A percentile compares a stretch with the other conserved stretches of the same genome.
These are phyloP conservation scores for Berkeleyomyces rouxiae DNA, from an alignment of 2,329 filamentous ascomycete genomes.

Conservation along the genomic window DNA sequence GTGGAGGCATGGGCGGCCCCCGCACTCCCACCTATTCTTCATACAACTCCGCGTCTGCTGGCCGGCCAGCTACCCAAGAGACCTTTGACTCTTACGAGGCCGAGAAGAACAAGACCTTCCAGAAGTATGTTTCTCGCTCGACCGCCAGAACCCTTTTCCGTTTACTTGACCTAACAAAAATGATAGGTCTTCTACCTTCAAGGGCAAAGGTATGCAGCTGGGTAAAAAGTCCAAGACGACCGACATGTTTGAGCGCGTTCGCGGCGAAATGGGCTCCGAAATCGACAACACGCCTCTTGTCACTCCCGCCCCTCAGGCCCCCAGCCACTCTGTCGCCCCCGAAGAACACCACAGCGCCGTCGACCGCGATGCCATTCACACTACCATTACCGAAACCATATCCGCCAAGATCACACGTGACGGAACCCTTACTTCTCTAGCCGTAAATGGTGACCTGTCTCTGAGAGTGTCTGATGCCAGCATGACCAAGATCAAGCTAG, in stretches of 20 bases:
- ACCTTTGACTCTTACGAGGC: constrained; percentile 91
- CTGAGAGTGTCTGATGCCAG: constrained; percentile 77
- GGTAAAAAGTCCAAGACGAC: constrained; percentile 98
- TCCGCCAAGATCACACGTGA: constrained; percentile 78
- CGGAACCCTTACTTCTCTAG: constrained; percentile 68
- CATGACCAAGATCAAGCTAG: constrained; percentile 82
- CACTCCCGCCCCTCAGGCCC: constrained; percentile 32
- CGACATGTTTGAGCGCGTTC: constrained; percentile 92
- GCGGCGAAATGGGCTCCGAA: constrained; percentile 77
- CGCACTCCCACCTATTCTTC: constrained; percentile 73
- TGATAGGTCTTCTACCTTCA: constrained; percentile 43
- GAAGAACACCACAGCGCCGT: constrained; percentile 45
- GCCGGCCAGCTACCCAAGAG: constrained; percentile 48
- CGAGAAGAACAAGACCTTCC: constrained; percentile 84
- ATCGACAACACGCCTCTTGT: constrained; percentile 64
- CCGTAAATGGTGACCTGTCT: constrained; percentile 82
- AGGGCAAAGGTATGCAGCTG: constrained; percentile 97
- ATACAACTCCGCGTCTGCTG: constrained; percentile 41
- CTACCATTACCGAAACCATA: constrained; percentile 80
- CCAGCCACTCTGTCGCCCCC: constrained; percentile 29
- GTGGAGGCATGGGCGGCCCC: constrained; percentile 28
- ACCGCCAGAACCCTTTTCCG: neutral
- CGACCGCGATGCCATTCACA: constrained; percentile 72
- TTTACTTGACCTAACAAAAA: constrained; percentile 6
- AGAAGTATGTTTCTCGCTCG: constrained; percentile 41